Conservation (phyloP, 176 grass and related monocot species). For the Bolboschoenus planiculmis region DNA sequence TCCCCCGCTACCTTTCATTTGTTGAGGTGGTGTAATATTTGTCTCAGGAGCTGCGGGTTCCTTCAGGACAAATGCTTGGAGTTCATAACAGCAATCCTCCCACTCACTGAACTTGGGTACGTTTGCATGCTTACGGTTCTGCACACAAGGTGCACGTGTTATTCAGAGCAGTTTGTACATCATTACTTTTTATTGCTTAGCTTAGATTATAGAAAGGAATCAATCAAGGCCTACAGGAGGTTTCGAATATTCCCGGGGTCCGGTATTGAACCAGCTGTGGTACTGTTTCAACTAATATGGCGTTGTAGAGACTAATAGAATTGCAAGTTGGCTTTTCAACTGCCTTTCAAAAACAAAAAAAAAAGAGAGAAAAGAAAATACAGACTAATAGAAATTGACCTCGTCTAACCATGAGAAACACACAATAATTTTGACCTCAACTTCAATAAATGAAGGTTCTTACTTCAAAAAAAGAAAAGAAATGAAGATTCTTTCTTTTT, state of each 20-base stretch:
- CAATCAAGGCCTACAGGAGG: not conserved
- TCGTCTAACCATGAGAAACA: not conserved
- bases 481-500: not conserved
- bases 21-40: not conserved
- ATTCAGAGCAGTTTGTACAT: not conserved
- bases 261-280: not conserved
- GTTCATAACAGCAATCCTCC: constrained; percentile 15
- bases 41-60: not conserved
- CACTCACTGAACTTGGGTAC: constrained; percentile 29
- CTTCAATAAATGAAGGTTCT: no score
- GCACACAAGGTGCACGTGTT: not conserved
- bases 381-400: not conserved
- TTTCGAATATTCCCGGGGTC: not conserved
- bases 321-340: not conserved
- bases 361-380: not conserved
- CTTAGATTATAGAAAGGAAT: not conserved
- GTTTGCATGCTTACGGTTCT: constrained; percentile 6
- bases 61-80: not conserved
- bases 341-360: not conserved
- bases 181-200: not conserved
- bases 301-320: not conserved
- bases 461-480: no score
- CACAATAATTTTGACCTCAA: not conserved
- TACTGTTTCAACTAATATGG: not conserved
- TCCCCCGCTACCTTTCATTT: not conserved